Evolutionary conservation across 805 yeast species (phyloP).

Genomic region (Cyberlindnera xishuangbannaensis): DNA sequence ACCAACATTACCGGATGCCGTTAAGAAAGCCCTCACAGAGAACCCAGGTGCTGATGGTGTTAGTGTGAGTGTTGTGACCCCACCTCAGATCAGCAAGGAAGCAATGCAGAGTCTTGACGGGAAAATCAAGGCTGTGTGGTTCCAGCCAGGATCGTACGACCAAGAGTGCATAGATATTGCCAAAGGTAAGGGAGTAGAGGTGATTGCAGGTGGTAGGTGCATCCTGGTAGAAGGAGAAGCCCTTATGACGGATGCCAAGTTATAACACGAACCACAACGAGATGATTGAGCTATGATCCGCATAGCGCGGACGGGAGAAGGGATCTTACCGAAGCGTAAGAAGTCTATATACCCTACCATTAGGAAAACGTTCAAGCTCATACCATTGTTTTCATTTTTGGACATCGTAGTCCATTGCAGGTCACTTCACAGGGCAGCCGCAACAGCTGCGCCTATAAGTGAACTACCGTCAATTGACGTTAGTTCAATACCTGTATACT

Average conservation of each 20-base stretch:
- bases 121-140: conserved; percentile 60
- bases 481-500: conserved; percentile 31
- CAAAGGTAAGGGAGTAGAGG: conserved; percentile 28
- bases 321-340: too few species aligned
- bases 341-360: too few species aligned
- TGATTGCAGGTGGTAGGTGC: conserved; percentile 55
- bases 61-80: conserved; percentile 67
- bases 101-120: conserved; percentile 34
- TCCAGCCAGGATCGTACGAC: conserved; percentile 78
- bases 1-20: conserved; percentile 13
- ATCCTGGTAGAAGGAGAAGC: conserved; percentile 63
- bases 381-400: too few species aligned
- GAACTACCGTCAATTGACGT: conserved; percentile 40
- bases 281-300: too few species aligned
- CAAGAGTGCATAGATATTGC: conserved; percentile 40
- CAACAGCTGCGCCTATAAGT: conserved; percentile 49
- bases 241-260: conserved; percentile 35
- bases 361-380: too few species aligned
- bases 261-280: too few species aligned
- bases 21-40: conserved; percentile 26
- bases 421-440: too few species aligned
- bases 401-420: too few species aligned
- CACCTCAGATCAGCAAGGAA: conserved; percentile 54
- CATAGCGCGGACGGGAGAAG: too few species aligned
- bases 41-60: conserved; percentile 35